Conservation (phyloP, 139 green algal genomes). For the Pleodorina starrii region DNA sequence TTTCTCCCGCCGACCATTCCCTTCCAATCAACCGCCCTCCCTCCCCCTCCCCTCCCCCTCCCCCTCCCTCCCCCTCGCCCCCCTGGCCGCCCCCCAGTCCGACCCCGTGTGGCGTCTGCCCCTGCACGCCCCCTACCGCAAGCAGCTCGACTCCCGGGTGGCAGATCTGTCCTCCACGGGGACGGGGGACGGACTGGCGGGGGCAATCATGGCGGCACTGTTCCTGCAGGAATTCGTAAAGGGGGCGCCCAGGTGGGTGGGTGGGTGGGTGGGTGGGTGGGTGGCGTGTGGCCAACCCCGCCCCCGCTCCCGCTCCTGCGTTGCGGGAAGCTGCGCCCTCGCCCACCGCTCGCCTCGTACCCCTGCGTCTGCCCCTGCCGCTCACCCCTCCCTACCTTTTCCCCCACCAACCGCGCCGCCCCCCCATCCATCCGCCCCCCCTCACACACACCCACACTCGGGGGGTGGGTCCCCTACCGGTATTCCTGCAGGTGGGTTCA, state of each 20-base stretch:
- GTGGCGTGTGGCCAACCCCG: too few relatives aligned
- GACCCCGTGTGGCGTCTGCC: slow-evolving; percentile 82
- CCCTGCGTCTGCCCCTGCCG: too few relatives aligned
- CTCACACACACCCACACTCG: too few relatives aligned
- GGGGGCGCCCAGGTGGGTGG: slow-evolving; percentile 37
- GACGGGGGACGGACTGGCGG: slow-evolving; percentile 38
- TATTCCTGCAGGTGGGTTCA: slow-evolving; percentile 72
- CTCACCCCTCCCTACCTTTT: too few relatives aligned
- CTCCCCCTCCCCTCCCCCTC: neutral
- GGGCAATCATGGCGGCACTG: slow-evolving; percentile 74
- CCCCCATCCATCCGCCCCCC: too few relatives aligned
- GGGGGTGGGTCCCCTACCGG: too few relatives aligned
- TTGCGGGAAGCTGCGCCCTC: too few relatives aligned
- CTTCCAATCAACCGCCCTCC: neutral
- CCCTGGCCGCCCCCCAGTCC: slow-evolving; percentile 28
- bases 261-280: too few relatives aligned
- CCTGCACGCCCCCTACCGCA: slow-evolving; percentile 64
- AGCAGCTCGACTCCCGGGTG: slow-evolving; percentile 74
- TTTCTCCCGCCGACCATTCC: neutral
- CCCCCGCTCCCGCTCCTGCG: too few relatives aligned
- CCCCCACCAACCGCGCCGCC: too few relatives aligned
- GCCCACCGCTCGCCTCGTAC: too few relatives aligned
- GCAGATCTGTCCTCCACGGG: slow-evolving; percentile 62
- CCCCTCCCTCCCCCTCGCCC: neutral
- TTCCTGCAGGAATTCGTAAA: slow-evolving; percentile 73